Percentiles rank a stretch among this genome's conserved stretches.
Conservation (phyloP, 257 asterid species). For the Solanum paucissectum region DNA sequence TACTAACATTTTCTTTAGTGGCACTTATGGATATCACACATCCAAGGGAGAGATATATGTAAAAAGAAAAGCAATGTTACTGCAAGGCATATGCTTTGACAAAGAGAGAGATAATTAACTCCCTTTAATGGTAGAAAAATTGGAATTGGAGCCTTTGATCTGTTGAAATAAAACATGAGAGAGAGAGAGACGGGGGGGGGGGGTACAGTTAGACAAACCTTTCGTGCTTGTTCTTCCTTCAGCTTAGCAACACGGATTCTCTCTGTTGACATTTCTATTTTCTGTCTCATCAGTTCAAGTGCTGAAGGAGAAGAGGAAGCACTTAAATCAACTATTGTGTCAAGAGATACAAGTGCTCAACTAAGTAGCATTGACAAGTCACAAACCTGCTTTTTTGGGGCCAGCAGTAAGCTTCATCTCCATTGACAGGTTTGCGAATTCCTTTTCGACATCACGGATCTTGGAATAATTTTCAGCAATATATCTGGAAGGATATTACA, state of each 20-base stretch:
- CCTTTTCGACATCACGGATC: slow-evolving; percentile 97
- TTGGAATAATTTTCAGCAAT: slow-evolving; percentile 85
- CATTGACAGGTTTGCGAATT: slow-evolving; percentile 63
- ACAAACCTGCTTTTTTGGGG: slow-evolving; percentile 81
- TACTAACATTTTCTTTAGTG: not conserved
- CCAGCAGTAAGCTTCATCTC: slow-evolving; percentile 98
- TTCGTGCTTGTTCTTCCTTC: slow-evolving; percentile 72
- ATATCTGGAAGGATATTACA: slow-evolving; percentile 42
- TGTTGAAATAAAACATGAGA: not conserved
- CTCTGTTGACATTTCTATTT: slow-evolving; percentile 81
- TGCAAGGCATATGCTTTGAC: not conserved
- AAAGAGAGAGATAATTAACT: not conserved
- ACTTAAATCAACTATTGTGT: not conserved
- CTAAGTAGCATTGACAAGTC: not conserved
- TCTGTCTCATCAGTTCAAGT: slow-evolving; percentile 91
- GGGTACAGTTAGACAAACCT: slow-evolving; percentile 25
- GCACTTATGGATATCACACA: not conserved
- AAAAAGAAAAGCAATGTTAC: not conserved
- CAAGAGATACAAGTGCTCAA: not conserved
- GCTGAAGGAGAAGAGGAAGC: slow-evolving; percentile 25
- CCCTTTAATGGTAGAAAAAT: not conserved
- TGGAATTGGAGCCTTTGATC: not conserved
- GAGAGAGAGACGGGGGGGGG: not conserved
- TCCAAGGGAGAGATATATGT: not conserved
- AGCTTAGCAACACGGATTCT: slow-evolving; percentile 56